Base-by-base conservation (phyloP, 257 asterid genomes). In the Salvia hispanica region DNA sequence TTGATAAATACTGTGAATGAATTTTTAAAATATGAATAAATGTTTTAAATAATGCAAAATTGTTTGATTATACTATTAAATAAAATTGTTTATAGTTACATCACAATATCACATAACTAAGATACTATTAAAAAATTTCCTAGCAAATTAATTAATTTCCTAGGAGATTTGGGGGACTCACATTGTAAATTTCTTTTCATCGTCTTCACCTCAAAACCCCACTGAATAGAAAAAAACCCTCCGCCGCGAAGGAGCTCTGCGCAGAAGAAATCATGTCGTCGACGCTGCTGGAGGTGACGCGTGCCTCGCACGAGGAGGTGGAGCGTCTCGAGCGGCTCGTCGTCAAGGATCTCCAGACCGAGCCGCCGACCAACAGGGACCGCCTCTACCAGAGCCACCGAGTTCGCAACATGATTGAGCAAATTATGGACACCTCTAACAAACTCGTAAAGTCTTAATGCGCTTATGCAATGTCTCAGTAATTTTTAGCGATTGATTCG, bases 311-410 rank as follows among this genome's bases (percentile, higher is more conserved):
- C 82, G 97, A 94, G 83, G 96, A 94, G 74, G 95, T 84, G 55
- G 99, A 94, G 81, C 88, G 97, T 15, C 83, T 94, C 8, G 99
- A 91, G 81, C 82, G 96, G 64, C 72, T 83, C 66, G 68, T 94
- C 73, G 99, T 87, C 37, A 94, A 94, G 86, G 99, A 94, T 84
- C 97, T 94, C 47, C 99, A 91, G 67, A 70, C 76, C 34, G 96
- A 91, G 60, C 97, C 99, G 56, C 72, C 84, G 62, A 74, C 91
- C 28, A 84, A 74, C 80, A 91, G 77, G 70, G 97, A 89, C 72
- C 95, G 99, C 18, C 99, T 94, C 57, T 46, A 79, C 72, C 97
- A 91, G 70, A 88, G 95, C 82, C 97, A 91, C 86, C 96, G 97
- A 61, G 96, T 85, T 50, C 96, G 97, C 56, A 82, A 81, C 71